Evolutionary conservation across 306 rosid species (phyloP).

Genomic region (Pachyrhizus erosus): DNA sequence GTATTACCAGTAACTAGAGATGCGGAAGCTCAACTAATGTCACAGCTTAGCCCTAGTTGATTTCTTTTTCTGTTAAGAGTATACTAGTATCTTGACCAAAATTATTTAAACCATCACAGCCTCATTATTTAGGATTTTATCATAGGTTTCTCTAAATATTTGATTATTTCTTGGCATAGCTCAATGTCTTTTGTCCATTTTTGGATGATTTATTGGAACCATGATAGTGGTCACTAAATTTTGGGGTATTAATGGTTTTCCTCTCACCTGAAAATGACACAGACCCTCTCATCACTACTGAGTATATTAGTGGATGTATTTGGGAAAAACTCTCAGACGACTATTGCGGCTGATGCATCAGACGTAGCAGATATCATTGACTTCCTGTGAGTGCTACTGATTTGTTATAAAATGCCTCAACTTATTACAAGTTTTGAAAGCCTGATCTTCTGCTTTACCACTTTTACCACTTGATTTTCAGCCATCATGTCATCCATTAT

Average conservation of each 20-base stretch:
- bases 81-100: neutral
- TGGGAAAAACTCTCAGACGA: slow-evolving; percentile 83
- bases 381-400: slow-evolving; percentile 74
- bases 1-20: neutral
- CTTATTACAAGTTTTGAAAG: slow-evolving; percentile 10
- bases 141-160: neutral
- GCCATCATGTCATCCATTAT: slow-evolving; percentile 89
- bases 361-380: slow-evolving; percentile 87
- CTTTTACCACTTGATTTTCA: slow-evolving; percentile 48
- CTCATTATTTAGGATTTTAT: neutral
- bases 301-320: slow-evolving; percentile 82
- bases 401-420: slow-evolving; percentile 2
- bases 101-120: neutral
- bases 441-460: slow-evolving; percentile 10
- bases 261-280: slow-evolving; percentile 38
- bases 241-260: slow-evolving; percentile 33
- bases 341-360: slow-evolving; percentile 64
- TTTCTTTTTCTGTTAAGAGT: slow-evolving; percentile 16
- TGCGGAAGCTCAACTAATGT: slow-evolving; percentile 4
- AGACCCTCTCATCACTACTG: slow-evolving; percentile 79
- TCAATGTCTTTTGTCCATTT: slow-evolving; percentile 3
- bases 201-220: neutral
- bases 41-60: slow-evolving; percentile 9
- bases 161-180: slow-evolving; percentile 7
- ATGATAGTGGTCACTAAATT: slow-evolving; percentile 2